Evolutionary conservation across 2,329 filamentous ascomycete genomes (phyloP), one percentile per base, ranked within the genome.

Genomic region (Xylariaceae sp.): DNA sequence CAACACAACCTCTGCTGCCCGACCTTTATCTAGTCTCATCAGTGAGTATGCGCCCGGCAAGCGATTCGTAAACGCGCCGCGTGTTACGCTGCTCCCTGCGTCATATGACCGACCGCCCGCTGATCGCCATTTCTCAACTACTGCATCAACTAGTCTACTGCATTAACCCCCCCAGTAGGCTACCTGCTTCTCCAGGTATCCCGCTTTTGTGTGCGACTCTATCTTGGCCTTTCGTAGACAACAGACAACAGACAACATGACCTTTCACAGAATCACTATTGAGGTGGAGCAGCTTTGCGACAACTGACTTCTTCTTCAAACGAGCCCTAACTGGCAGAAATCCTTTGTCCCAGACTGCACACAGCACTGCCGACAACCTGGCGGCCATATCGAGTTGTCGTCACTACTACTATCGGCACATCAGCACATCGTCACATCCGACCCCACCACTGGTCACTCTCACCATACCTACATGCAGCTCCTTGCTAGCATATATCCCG

Each of bases 31-130:
- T 41, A 45, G 36, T 53, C 26, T 56, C 29, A 44, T 51, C 50
- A 50, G 35, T 51, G 59, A 55, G 59, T 55, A 63, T 64, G 59
- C 55, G 50, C 57, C 53, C 53, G 48, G 52, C 35, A 18, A 50
- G 53, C 49, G 46, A 61, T 57, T 53, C 37, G 45, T 55, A 62
- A 61, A 60, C 59, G 60, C 63, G 63, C 63, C 52, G 59, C 58
- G 49, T 53, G 50, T 41, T 62, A 42, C 50, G 58, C 59, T 56
- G 50, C 57, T 62, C 58, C 49, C 47, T 53, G 52, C 50, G 30
- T 57, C 55, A 55, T 58, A 51, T 60, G 49, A 55, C 57, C 46
- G 41, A 23, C 13, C 13, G 16, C 21, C 20, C 44, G 42, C 32
- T 52, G 40, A 50, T 53, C 50, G 42, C 33, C 32, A 53, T 57